Evolutionary conservation across 2,329 filamentous ascomycete species (phyloP).

Genomic region (Shiraia sp.): DNA sequence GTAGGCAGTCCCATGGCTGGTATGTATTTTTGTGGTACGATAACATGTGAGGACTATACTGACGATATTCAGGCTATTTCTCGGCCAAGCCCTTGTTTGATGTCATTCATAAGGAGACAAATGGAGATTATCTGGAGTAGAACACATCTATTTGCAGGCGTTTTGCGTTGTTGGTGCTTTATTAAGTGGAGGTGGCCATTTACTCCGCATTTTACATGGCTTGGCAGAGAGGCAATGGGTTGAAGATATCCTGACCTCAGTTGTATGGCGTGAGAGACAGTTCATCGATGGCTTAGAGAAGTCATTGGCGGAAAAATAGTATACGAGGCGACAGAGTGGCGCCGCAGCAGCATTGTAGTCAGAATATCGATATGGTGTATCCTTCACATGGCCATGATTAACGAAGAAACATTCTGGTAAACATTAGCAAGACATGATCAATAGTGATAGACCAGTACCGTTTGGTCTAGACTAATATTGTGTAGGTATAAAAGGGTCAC

Average conservation of each 20-base stretch:
- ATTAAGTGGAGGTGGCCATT: not conserved
- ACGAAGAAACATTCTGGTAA: no score
- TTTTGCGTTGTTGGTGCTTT: not conserved
- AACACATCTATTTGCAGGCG: not conserved
- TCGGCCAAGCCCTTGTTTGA: conserved; percentile 73
- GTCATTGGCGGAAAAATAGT: conserved; percentile 1
- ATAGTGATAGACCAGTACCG: no score
- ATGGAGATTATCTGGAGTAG: conserved; percentile 58
- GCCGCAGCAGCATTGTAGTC: no score
- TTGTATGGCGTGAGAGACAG: not conserved
- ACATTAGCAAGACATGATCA: no score
- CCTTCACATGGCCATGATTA: no score
- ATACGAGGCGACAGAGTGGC: not conserved
- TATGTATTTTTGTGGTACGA: conserved; percentile 28
- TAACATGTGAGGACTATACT: not conserved
- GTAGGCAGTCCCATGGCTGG: conserved; percentile 63
- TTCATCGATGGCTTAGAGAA: not conserved
- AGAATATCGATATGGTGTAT: no score
- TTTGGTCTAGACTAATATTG: no score
- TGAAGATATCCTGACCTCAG: not conserved
- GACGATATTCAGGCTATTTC: conserved; percentile 56
- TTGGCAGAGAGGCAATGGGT: no score
- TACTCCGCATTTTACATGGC: no score
- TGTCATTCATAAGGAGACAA: conserved; percentile 65
- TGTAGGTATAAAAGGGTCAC: no score